A percentile compares a stretch with the other conserved stretches of the same genome.
phyloP scores from a whole-genome alignment of 2,329 filamentous ascomycete genomes.

The Xylaria sp. region DNA sequence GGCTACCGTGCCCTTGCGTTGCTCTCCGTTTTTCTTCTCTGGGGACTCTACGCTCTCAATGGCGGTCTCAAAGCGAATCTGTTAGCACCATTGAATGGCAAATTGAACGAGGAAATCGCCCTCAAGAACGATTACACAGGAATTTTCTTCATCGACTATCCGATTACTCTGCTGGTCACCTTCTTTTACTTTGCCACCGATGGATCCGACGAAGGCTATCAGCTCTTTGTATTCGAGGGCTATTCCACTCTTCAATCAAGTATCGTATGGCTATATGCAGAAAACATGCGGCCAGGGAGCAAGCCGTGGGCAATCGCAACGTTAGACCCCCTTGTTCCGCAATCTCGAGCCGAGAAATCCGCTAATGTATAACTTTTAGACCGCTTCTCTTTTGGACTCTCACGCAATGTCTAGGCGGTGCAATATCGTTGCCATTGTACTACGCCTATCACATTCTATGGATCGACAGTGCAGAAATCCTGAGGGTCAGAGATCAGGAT shows the following conservation, averaged over 20 bases:
- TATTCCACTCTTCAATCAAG: constrained; percentile 44
- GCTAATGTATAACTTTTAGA: constrained; percentile 35
- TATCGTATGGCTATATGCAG: constrained; percentile 46
- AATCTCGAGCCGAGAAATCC: background rate
- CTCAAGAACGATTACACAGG: constrained; percentile 45
- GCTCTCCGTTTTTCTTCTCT: constrained; percentile 38
- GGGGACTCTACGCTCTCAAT: constrained; percentile 43
- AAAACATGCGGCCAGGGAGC: constrained; percentile 38
- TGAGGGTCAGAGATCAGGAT: constrained; percentile 35
- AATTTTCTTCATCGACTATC: constrained; percentile 43
- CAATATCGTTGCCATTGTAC: constrained; percentile 45
- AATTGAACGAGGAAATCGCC: constrained; percentile 36
- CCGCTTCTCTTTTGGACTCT: constrained; percentile 42
- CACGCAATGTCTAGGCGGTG: constrained; percentile 44
- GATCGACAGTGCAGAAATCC: constrained; percentile 31
- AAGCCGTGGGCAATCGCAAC: constrained; percentile 41
- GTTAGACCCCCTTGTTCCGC: constrained; percentile 26
- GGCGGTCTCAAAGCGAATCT: constrained; percentile 42
- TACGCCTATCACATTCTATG: constrained; percentile 42
- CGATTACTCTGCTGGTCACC: constrained; percentile 40
- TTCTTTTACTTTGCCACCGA: constrained; percentile 47
- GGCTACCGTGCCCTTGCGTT: constrained; percentile 35
- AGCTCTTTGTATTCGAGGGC: constrained; percentile 44
- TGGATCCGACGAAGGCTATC: constrained; percentile 41
- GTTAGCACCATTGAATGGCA: constrained; percentile 38